Evolutionary conservation across 148 eudicot genomes (phyloP).

Genomic region (Salicornia ramosissima): DNA sequence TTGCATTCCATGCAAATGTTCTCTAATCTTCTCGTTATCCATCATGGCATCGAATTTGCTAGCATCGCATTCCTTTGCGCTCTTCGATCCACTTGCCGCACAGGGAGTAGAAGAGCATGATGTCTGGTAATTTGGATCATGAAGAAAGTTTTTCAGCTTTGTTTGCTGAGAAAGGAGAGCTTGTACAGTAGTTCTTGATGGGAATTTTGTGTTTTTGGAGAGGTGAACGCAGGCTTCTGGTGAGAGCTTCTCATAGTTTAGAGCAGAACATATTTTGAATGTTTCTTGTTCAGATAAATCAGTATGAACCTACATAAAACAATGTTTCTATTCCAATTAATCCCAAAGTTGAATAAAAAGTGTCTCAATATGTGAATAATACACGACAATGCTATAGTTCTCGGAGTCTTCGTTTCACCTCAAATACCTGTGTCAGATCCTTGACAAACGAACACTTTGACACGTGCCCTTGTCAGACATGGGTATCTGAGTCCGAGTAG

Average conservation of each 20-base stretch:
- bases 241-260: slow-evolving; percentile 72
- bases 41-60: slow-evolving; percentile 34
- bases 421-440: no score
- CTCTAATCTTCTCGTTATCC: slow-evolving; percentile 58
- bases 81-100: slow-evolving; percentile 8
- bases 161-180: slow-evolving; percentile 50
- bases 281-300: slow-evolving; percentile 65
- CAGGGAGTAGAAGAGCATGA: slow-evolving; percentile 32
- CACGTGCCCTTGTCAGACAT: no score
- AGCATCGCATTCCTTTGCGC: slow-evolving; percentile 29
- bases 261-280: slow-evolving; percentile 41
- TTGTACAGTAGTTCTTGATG: slow-evolving; percentile 44
- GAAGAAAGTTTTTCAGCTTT: slow-evolving; percentile 53
- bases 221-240: slow-evolving; percentile 47
- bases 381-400: no score
- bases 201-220: slow-evolving; percentile 50
- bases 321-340: neutral
- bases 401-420: no score
- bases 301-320: slow-evolving; percentile 52
- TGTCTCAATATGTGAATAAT: no score
- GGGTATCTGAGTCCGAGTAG: no score
- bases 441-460: no score
- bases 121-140: slow-evolving; percentile 28
- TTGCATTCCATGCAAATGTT: slow-evolving; percentile 65
- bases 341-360: no score